Evolutionary conservation across 2,329 filamentous ascomycete genomes (phyloP).

Genomic region (Claviceps digitariae): DNA sequence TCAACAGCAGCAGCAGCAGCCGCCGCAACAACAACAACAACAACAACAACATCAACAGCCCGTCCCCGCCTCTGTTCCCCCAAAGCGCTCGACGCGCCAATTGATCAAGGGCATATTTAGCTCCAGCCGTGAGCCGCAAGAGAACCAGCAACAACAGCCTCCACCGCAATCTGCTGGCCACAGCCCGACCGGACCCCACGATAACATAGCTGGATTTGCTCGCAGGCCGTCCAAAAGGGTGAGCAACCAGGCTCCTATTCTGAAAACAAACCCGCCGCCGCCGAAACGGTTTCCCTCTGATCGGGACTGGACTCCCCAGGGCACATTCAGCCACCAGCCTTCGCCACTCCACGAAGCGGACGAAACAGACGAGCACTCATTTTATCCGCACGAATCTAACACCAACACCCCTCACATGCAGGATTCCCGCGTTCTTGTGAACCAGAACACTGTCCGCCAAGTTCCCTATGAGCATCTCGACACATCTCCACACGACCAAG

Average conservation of each 20-base stretch:
- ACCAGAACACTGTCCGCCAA: conserved; percentile 31
- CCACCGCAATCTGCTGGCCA: conserved; percentile 6
- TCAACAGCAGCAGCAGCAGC: conserved; percentile 22
- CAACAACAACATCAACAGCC: conserved; percentile 14
- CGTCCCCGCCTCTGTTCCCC: conserved; percentile 16
- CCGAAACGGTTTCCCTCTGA: conserved; percentile 6
- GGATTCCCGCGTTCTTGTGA: conserved; percentile 22
- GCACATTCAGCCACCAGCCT: conserved; percentile 10
- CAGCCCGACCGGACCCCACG: conserved; percentile 26
- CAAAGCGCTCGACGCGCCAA: conserved; percentile 39
- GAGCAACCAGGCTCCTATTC: conserved; percentile 31
- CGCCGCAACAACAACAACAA: conserved; percentile 18
- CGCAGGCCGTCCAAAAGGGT: conserved; percentile 45
- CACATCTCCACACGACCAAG: conserved; percentile 32
- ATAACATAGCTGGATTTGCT: conserved; percentile 33
- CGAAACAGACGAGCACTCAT: conserved; percentile 25
- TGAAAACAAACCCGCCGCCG: conserved; percentile 27
- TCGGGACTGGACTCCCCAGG: conserved; percentile 11
- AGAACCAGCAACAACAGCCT: conserved; percentile 9
- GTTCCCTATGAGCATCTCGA: conserved; percentile 30
- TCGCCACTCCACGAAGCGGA: conserved; percentile 33
- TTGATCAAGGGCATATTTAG: conserved; percentile 42
- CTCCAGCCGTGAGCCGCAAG: conserved; percentile 14
- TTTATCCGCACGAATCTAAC: conserved; percentile 25
- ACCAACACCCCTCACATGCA: conserved; percentile 22